Percentiles rank a stretch among this genome's conserved stretches.
phyloP scores from a whole-genome alignment of 805 yeast genomes.

The Suhomyces prunicola region DNA sequence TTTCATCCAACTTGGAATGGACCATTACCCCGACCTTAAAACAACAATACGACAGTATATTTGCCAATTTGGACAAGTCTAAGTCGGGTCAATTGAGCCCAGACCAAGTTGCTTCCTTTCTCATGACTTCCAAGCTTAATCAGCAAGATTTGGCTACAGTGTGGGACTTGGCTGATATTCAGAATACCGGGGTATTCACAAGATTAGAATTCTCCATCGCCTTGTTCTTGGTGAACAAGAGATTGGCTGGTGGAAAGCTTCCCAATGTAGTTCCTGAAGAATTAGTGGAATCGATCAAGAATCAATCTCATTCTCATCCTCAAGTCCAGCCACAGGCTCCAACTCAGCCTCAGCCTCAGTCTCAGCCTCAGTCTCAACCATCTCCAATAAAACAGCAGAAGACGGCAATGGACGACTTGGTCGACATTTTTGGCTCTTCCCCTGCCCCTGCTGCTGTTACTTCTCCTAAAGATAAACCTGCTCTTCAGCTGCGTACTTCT shows the following conservation, averaged over 20 bases:
- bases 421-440: conserved; percentile 43
- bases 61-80: conserved; percentile 70
- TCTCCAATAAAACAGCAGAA: conserved; percentile 27
- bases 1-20: conserved; percentile 53
- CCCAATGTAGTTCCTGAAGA: conserved; percentile 77
- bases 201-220: conserved; percentile 88
- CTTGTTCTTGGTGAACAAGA: conserved; percentile 86
- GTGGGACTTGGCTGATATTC: conserved; percentile 93
- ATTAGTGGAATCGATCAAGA: conserved; percentile 39
- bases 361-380: not conserved
- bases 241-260: conserved; percentile 69
- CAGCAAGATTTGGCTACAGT: conserved; percentile 83
- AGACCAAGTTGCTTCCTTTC: conserved; percentile 79
- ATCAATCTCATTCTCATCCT: conserved; percentile 3
- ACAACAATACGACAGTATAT: conserved; percentile 75
- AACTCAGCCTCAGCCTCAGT: conserved; percentile 7
- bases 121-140: conserved; percentile 80
- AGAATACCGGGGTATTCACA: conserved; percentile 78
- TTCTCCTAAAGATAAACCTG: conserved; percentile 6
- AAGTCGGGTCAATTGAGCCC: conserved; percentile 65
- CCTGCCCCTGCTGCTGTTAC: conserved; percentile 14
- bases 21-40: conserved; percentile 62
- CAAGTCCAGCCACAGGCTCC: conserved; percentile 10
- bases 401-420: conserved; percentile 64
- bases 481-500: conserved; percentile 25